A percentile compares a stretch with the other conserved stretches of the same genome.
These are phyloP conservation scores for Coemansia sp. DNA, from an alignment of 192 early-diverging fungal species.

Conservation along the genomic window DNA sequence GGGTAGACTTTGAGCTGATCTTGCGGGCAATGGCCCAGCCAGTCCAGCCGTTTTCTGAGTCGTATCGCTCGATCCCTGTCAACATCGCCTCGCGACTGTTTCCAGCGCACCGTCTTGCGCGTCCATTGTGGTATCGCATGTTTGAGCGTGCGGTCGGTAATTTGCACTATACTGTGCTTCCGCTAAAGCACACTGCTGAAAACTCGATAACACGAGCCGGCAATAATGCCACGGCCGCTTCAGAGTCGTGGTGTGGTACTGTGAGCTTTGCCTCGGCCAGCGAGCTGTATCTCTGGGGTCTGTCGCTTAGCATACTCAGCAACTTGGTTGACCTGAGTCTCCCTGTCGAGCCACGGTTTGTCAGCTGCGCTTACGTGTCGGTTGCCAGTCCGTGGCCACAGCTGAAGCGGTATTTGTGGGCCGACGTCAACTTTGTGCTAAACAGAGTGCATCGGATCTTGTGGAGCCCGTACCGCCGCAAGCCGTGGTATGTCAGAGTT, in stretches of 20 bases:
- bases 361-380: conserved; percentile 12
- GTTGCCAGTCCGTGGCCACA: conserved; percentile 40
- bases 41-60: neutral
- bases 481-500: conserved; percentile 22
- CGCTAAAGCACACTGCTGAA: conserved; percentile 8
- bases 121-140: conserved; percentile 23
- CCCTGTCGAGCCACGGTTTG: conserved; percentile 9
- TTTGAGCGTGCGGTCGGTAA: conserved; percentile 11
- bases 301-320: conserved; percentile 31
- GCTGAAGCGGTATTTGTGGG: conserved; percentile 27
- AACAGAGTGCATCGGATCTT: conserved; percentile 1
- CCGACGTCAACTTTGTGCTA: conserved; percentile 28
- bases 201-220: neutral
- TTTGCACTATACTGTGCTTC: conserved; percentile 23
- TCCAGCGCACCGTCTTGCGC: neutral
- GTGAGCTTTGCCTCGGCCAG: conserved; percentile 15
- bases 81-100: conserved; percentile 20
- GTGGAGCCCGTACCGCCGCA: conserved; percentile 29
- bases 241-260: neutral
- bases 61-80: conserved; percentile 6
- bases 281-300: conserved; percentile 47
- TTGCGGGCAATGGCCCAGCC: conserved; percentile 14
- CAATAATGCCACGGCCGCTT: neutral
- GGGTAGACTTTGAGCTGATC: conserved; percentile 30
- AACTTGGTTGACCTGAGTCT: conserved; percentile 35